A percentile compares a stretch with the other conserved stretches of the same genome.
phyloP scores from a whole-genome alignment of 164 flowering plant species.

The Taxillus chinensis region DNA sequence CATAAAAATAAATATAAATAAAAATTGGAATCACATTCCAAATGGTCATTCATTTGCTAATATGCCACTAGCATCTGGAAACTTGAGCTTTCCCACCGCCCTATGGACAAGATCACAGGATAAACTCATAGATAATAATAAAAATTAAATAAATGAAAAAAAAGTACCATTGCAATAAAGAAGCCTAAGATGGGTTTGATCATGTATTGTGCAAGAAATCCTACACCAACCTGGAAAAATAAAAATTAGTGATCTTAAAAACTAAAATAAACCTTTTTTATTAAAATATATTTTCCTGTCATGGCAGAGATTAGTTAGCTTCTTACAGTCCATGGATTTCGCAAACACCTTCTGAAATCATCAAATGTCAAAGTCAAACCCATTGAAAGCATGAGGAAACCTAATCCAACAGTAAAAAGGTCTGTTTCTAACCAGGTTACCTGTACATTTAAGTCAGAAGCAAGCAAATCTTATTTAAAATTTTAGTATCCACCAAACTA shows the following conservation, averaged over 20 bases:
- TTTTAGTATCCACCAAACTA: constrained; percentile 4
- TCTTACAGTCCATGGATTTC: constrained; percentile 99
- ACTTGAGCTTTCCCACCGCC: too few relatives aligned
- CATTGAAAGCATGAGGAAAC: constrained; percentile 99
- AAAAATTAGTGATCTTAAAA: constrained; percentile 6
- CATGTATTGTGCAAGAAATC: constrained; percentile 87
- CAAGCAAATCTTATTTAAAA: constrained; percentile 1
- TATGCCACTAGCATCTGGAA: too few relatives aligned
- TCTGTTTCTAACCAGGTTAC: constrained; percentile 96
- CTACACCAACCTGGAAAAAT: constrained; percentile 85
- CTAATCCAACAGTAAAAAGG: constrained; percentile 83
- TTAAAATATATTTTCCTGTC: not conserved
- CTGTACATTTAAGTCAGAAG: constrained; percentile 23
- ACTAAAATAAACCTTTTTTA: not conserved
- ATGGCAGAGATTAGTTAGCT: constrained; percentile 3
- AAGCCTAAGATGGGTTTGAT: constrained; percentile 91
- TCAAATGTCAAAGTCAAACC: constrained; percentile 95
- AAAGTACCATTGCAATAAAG: constrained; percentile 75
- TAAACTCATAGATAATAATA: too few relatives aligned
- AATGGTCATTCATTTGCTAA: too few relatives aligned
- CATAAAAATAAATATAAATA: too few relatives aligned
- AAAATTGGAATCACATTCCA: too few relatives aligned
- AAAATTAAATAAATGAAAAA: not conserved
- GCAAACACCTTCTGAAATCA: constrained; percentile 82
- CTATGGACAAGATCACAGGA: too few relatives aligned